Base-by-base conservation (phyloP, 1,284 basidiomycete genomes). In the Phellopilus nigrolimitatus region DNA sequence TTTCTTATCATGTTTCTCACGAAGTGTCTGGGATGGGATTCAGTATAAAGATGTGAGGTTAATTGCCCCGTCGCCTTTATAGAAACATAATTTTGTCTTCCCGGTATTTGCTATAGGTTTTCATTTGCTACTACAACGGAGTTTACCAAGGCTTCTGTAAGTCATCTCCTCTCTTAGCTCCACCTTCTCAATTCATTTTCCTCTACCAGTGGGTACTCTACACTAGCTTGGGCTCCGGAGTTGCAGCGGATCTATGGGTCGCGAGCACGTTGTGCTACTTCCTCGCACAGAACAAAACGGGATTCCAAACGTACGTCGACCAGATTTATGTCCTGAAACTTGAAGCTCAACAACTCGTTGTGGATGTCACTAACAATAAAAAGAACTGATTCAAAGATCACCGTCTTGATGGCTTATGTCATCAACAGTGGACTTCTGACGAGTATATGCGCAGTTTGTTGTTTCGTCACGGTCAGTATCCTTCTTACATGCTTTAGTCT, bases 251-350 rank as follows among this genome's bases (percentile, higher is more conserved):
- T 21, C 13, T 47, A 8, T 53, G 51, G 51, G 25, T 41, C 19
- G 51, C 45, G 25, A 24, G 22, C 7, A 8, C 51, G 2, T 17
- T 53, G 21, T 53, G 51, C 19, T 53, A 31, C 15, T 53, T 47
- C 38, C 28, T 53, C 12, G 30, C 13, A n/a, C 17, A 25, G 21
- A 41, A 30, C n/a, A 47, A 37, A 12, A 53, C 44, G 9, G 51
- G 51, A n/a, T 47, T 53, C 38, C 39, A 53, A 25, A 8, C 24
- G 51, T 53, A 24, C 21, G 51, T 42, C n/a, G n/a, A n/a, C 31
- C 24, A 40, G 12, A 40, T 40, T 21, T 43, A n/a, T n/a, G n/a
- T n/a, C n/a, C n/a, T n/a, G n/a, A n/a, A n/a, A n/a, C n/a, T n/a
- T n/a, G n/a, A n/a, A n/a, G n/a, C n/a, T n/a, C n/a, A n/a, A n/a